A percentile compares a stretch with the other conserved stretches of the same genome.
Evolutionary conservation across 1,284 basidiomycete genomes (phyloP).

Genomic region (Puccinia hordei): DNA sequence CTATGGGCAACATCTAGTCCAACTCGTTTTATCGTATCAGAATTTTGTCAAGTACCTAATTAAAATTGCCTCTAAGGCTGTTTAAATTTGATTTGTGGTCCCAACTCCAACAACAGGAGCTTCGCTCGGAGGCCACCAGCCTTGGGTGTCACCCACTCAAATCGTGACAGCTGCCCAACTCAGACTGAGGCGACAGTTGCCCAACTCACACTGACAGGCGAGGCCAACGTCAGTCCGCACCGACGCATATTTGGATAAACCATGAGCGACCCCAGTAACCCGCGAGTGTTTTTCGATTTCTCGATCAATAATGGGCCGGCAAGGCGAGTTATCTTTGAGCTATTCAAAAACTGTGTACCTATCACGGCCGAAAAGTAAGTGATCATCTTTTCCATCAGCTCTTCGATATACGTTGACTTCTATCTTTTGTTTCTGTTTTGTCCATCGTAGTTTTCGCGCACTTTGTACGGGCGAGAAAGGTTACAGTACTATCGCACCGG

Average conservation of each 20-base stretch:
- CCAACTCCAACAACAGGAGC: too few species aligned
- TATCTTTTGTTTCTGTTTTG: background rate
- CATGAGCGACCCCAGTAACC: slow-evolving; percentile 28
- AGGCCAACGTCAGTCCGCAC: too few species aligned
- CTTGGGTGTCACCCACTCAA: too few species aligned
- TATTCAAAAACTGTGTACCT: slow-evolving; percentile 44
- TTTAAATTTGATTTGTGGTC: too few species aligned
- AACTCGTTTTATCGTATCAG: too few species aligned
- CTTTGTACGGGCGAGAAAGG: slow-evolving; percentile 47
- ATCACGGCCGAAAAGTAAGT: slow-evolving; percentile 41
- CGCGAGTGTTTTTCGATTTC: slow-evolving; percentile 48
- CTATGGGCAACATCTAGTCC: too few species aligned
- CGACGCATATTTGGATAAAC: background rate
- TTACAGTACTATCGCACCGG: slow-evolving; percentile 26
- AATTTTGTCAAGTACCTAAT: too few species aligned
- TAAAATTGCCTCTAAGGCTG: too few species aligned
- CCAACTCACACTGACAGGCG: too few species aligned
- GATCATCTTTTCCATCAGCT: background rate
- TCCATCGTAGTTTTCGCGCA: slow-evolving; percentile 12
- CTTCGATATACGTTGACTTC: background rate
- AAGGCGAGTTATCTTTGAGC: slow-evolving; percentile 42
- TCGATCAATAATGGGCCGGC: slow-evolving; percentile 19
- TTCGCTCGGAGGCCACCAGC: too few species aligned
- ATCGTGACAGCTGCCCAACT: too few species aligned
- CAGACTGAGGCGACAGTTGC: too few species aligned